A percentile compares a stretch with the other conserved stretches of the same genome.
Evolutionary conservation across 2,329 filamentous ascomycete species (phyloP).

Genomic region (Diaporthe capsici): DNA sequence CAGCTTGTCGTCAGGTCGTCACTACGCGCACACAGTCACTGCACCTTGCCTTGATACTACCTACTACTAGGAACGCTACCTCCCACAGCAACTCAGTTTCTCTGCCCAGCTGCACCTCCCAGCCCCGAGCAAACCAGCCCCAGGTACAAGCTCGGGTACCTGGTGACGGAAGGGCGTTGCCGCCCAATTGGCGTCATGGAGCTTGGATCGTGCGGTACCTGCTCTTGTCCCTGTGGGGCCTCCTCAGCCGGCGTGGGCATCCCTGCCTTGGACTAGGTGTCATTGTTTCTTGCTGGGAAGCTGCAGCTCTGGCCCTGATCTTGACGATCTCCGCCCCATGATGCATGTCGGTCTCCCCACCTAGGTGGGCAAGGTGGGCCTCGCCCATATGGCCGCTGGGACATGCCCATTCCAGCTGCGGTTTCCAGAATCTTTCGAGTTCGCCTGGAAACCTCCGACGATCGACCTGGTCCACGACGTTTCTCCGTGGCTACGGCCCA

Average conservation of each 20-base stretch:
- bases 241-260: slow-evolving; percentile 32
- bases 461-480: slow-evolving; percentile 3
- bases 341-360: slow-evolving; percentile 22
- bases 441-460: slow-evolving; percentile 15
- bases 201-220: slow-evolving; percentile 33
- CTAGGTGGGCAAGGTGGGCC: neutral
- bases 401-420: slow-evolving; percentile 20
- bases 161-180: slow-evolving; percentile 6
- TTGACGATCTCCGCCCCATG: slow-evolving; percentile 22
- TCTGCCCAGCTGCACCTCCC: slow-evolving; percentile 5
- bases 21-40: slow-evolving; percentile 5
- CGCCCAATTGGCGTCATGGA: slow-evolving; percentile 24
- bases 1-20: slow-evolving; percentile 6
- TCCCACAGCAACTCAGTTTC: slow-evolving; percentile 8
- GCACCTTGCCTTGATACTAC: neutral
- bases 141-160: slow-evolving; percentile 36
- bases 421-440: slow-evolving; percentile 29
- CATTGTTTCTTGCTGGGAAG: slow-evolving; percentile 28
- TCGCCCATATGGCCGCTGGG: slow-evolving; percentile 26
- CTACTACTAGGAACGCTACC: neutral
- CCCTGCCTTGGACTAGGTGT: slow-evolving; percentile 26
- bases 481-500: neutral
- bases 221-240: neutral
- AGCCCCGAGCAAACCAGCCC: neutral
- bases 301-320: slow-evolving; percentile 32